These are phyloP conservation scores for Ceratocystis ficicola DNA, from an alignment of 2,329 filamentous ascomycete genomes.

Conservation along the genomic window DNA sequence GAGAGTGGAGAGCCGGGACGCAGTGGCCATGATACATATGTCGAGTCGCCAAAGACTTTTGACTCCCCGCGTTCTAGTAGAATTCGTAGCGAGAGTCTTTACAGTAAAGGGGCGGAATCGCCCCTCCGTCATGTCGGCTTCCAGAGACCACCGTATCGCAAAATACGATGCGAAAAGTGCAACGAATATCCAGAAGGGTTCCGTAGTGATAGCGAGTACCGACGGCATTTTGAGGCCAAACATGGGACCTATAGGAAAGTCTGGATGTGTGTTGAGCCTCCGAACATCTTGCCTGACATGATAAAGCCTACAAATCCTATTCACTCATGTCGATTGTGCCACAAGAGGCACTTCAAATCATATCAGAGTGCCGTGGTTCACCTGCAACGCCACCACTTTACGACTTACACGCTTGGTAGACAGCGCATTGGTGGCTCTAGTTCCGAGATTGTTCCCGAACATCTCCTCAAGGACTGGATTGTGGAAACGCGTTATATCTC, in stretches of 20 bases:
- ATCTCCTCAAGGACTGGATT: conserved; percentile 49
- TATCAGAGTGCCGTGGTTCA: conserved; percentile 51
- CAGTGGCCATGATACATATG: conserved; percentile 11
- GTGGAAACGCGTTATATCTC: conserved; percentile 38
- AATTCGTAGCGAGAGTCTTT: conserved; percentile 26
- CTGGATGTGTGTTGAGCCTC: conserved; percentile 45
- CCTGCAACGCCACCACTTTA: conserved; percentile 45
- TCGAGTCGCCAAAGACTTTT: conserved; percentile 16
- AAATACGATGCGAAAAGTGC: conserved; percentile 63
- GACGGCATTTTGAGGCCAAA: conserved; percentile 52
- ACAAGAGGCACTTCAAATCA: conserved; percentile 45
- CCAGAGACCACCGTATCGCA: conserved; percentile 48
- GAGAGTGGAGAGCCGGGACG: conserved; percentile 1
- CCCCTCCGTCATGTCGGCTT: conserved; percentile 5
- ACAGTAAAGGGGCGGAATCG: conserved; percentile 27
- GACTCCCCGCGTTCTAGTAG: conserved; percentile 20
- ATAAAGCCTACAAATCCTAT: neutral
- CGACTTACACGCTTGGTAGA: conserved; percentile 43
- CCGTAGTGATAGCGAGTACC: conserved; percentile 76
- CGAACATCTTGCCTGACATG: conserved; percentile 25
- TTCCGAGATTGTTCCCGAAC: conserved; percentile 45
- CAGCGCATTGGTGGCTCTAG: conserved; percentile 34
- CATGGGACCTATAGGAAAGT: conserved; percentile 43
- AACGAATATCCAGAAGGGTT: conserved; percentile 76
- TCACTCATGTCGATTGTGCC: conserved; percentile 10